Evolutionary conservation across 805 yeast species (phyloP), one percentile per base, ranked within the genome.

Genomic region (Ogataea naganishii): DNA sequence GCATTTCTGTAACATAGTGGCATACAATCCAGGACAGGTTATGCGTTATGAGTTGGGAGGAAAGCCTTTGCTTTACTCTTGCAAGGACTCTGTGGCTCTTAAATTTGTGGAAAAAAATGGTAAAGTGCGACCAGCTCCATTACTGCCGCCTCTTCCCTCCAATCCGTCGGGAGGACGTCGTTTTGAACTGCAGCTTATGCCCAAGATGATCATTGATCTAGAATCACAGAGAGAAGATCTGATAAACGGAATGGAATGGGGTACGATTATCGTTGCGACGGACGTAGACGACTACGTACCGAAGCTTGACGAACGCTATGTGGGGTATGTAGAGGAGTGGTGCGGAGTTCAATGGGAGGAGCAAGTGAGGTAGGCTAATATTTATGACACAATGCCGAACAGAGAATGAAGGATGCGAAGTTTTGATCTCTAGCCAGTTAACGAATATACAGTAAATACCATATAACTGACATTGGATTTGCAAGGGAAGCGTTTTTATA

Each of bases 231-330:
- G 11, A 14, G 47, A 52, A 34, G 66, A 53, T 44, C 59, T 81
- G 3, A 44, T 68, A 24, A 73, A 73, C 20, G 96, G 97, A 9
- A 89, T 89, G 94, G 94, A 89, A 38, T 92, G 98, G 98, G 97
- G 96, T 2, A 82, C 97, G 0, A 81, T 92, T 18, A 59, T 84
- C 16, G 81, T 89, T 2, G 82, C 77, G 24, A 83, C 96, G 0
- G 86, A 50, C 46, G 20, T 55, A 41, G 32, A 42, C 35, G 44
- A 41, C 23, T 26, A 20, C 12, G 26, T 34, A 3, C 39, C 42
- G 7, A 23, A 41, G 16, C 54, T 74, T 26, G 86, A 80, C 38
- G 68, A 58, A 6, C 62, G 73, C 33, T 70, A 72, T 24, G 86
- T 83, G n/a, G 95, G 84, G 0, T 44, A 44, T 18, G 25, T 44